phyloP scores from a whole-genome alignment of 2,329 filamentous ascomycete genomes.

The Colletotrichum ledebouriae region DNA sequence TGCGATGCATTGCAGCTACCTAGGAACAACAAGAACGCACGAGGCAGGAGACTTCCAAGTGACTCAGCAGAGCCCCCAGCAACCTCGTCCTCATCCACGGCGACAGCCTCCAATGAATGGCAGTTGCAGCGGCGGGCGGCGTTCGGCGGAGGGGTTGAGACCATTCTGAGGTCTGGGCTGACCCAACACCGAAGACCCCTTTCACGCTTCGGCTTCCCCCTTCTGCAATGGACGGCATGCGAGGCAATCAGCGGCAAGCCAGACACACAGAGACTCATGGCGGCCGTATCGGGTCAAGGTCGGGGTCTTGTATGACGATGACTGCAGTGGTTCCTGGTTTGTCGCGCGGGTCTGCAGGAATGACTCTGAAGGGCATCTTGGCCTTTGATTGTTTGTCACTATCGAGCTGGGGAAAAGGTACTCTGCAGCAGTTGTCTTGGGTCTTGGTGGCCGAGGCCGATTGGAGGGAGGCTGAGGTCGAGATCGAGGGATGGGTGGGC shows the following conservation, averaged over 20 bases:
- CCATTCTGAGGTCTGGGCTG: conserved; percentile 24
- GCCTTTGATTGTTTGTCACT: neutral
- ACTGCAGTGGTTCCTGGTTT: conserved; percentile 5
- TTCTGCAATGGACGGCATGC: conserved; percentile 3
- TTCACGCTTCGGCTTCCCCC: conserved; percentile 10
- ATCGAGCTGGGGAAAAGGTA: neutral
- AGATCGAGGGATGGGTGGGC: neutral
- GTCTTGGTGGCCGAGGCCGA: neutral
- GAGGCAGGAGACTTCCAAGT: neutral
- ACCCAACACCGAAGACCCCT: neutral
- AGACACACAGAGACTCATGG: neutral
- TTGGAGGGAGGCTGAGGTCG: neutral
- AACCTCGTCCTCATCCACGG: neutral
- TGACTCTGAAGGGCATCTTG: neutral
- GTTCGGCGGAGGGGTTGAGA: conserved; percentile 4
- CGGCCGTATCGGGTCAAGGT: conserved; percentile 6
- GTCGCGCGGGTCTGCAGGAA: neutral
- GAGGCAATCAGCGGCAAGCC: conserved; percentile 19
- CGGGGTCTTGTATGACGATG: conserved; percentile 6
- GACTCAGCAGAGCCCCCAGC: neutral
- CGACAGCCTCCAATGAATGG: conserved; percentile 2
- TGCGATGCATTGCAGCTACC: conserved; percentile 2
- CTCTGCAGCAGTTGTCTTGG: neutral
- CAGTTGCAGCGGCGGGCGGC: neutral
- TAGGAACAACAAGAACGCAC: neutral